A percentile compares a stretch with the other conserved stretches of the same genome.
These are phyloP conservation scores for Candida ortonii DNA, from an alignment of 805 yeast genomes.

Conservation along the genomic window DNA sequence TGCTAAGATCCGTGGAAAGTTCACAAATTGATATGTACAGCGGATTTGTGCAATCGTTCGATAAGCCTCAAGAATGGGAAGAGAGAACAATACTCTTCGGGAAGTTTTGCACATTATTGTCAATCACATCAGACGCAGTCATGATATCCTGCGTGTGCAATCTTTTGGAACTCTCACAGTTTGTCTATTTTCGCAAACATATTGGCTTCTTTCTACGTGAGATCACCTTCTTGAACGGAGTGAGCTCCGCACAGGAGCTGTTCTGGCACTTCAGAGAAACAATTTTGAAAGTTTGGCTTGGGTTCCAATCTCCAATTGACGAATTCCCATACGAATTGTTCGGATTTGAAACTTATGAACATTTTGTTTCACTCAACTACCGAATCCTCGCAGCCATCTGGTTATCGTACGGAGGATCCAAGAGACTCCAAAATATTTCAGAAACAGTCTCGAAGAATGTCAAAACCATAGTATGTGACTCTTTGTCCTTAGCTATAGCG, in stretches of 20 bases:
- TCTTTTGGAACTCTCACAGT: constrained; percentile 40
- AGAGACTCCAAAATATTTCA: constrained; percentile 17
- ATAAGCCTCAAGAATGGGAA: constrained; percentile 35
- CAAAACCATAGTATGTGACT: constrained; percentile 20
- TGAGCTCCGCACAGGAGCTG: constrained; percentile 19
- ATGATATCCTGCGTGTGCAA: constrained; percentile 38
- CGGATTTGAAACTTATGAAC: constrained; percentile 31
- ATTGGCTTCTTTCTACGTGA: constrained; percentile 27
- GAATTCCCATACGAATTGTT: constrained; percentile 42
- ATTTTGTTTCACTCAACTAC: constrained; percentile 35
- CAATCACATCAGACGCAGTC: constrained; percentile 32
- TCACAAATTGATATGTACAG: constrained; percentile 31
- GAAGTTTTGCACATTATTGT: constrained; percentile 33
- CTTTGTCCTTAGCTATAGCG: constrained; percentile 37
- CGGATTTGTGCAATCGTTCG: constrained; percentile 31
- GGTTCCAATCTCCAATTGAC: constrained; percentile 28
- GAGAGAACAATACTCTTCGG: constrained; percentile 41
- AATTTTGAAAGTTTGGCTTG: constrained; percentile 44
- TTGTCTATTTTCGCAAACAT: constrained; percentile 32
- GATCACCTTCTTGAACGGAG: constrained; percentile 22
- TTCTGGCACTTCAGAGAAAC: constrained; percentile 34
- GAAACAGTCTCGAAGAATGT: constrained; percentile 6
- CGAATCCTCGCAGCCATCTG: constrained; percentile 40
- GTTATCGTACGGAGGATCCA: constrained; percentile 28
- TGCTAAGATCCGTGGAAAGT: constrained; percentile 2